Percentiles rank a stretch among this genome's conserved stretches.
Evolutionary conservation across 2,329 filamentous ascomycete species (phyloP).

Genomic region (Neocatenulostroma microsporum): DNA sequence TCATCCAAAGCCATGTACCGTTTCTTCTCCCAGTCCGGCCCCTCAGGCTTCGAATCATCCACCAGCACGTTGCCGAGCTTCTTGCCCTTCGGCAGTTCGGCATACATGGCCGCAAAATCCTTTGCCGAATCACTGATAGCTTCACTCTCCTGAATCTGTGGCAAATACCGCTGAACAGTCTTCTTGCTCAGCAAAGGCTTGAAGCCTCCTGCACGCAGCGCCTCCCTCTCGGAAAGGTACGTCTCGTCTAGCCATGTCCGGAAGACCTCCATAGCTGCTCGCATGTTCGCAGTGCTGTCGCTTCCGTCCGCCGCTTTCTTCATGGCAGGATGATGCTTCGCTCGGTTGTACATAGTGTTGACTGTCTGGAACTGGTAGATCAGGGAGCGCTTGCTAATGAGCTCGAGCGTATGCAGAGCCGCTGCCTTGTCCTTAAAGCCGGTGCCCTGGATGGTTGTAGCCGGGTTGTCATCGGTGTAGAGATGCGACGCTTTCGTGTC

Average conservation of each 20-base stretch:
- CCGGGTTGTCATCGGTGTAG: constrained; percentile 29
- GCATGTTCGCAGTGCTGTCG: constrained; percentile 17
- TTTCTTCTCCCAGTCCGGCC: constrained; percentile 24
- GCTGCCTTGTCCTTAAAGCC: constrained; percentile 26
- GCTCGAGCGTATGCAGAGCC: constrained; percentile 21
- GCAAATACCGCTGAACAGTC: constrained; percentile 13
- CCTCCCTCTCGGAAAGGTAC: constrained; percentile 20
- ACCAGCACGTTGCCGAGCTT: constrained; percentile 25
- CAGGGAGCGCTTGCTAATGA: constrained; percentile 23
- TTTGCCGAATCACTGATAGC: constrained; percentile 11
- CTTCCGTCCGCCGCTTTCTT: constrained; percentile 16
- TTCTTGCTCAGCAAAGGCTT: constrained; percentile 25
- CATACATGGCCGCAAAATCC: constrained; percentile 21
- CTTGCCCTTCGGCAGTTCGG: constrained; percentile 19
- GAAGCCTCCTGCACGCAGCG: constrained; percentile 21
- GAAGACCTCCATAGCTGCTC: constrained; percentile 22
- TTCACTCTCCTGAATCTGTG: constrained; percentile 14
- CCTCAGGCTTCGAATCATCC: constrained; percentile 21
- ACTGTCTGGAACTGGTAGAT: constrained; percentile 29
- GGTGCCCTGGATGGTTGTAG: constrained; percentile 27
- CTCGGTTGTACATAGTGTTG: constrained; percentile 26
- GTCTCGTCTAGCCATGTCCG: constrained; percentile 24
- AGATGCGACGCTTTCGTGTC: constrained; percentile 25
- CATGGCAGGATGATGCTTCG: constrained; percentile 23
- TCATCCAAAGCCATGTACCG: constrained; percentile 19